Conservation (phyloP, 2,329 filamentous ascomycete genomes). For the Xylogone sp. region DNA sequence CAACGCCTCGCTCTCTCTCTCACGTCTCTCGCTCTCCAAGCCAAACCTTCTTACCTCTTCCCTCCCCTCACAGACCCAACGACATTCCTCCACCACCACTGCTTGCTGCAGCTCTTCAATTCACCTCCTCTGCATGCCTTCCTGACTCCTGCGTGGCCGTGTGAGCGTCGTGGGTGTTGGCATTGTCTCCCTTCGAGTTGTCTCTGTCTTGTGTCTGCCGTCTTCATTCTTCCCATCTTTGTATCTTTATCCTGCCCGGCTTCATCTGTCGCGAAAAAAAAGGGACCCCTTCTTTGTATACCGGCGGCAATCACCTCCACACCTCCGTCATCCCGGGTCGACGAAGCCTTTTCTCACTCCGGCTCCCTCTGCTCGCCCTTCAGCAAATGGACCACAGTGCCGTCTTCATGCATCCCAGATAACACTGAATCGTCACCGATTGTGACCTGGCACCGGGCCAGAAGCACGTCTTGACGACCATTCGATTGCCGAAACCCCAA, state of each 20-base stretch:
- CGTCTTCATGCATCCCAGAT: not conserved
- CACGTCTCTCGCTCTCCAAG: not conserved
- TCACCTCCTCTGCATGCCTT: not conserved
- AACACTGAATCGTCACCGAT: conserved; percentile 1
- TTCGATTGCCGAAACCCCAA: conserved; percentile 7
- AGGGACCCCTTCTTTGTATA: not conserved
- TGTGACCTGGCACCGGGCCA: conserved; percentile 18
- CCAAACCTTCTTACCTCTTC: not conserved
- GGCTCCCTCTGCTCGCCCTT: not conserved
- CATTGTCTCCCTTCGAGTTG: too few relatives aligned
- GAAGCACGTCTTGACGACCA: conserved; percentile 4
- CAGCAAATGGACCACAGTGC: not conserved
- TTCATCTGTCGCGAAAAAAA: not conserved
- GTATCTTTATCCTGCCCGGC: not conserved
- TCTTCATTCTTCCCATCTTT: not conserved
- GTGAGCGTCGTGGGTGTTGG: not conserved
- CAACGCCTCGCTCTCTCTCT: not conserved
- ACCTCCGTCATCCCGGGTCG: not conserved
- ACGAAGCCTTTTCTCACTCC: not conserved
- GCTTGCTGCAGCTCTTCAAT: not conserved
- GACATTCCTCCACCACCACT: not conserved
- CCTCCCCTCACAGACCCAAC: not conserved
- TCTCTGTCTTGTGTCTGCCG: too few relatives aligned
- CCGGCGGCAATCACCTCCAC: not conserved
- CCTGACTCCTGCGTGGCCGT: not conserved